Conservation (phyloP, 768 basidiomycete species). For the Russula dissimulans region DNA sequence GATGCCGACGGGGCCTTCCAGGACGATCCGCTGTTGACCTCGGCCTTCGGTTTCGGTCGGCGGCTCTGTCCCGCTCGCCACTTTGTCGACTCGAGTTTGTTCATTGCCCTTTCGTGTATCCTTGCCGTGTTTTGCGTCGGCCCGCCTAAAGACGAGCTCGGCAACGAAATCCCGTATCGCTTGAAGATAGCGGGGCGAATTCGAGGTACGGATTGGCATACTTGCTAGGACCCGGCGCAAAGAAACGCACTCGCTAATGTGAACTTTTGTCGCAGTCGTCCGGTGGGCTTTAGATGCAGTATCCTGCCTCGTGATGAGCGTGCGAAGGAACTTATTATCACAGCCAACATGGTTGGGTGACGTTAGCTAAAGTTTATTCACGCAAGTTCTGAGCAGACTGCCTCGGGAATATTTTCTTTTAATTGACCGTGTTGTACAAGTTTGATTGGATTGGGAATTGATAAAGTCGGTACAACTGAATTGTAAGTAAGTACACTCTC, state of each 20-base stretch:
- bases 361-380: too few species aligned
- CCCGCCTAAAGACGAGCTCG: not conserved
- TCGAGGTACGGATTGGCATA: not conserved
- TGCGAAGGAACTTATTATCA: slow-evolving; percentile 1
- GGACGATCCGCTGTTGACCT: slow-evolving; percentile 22
- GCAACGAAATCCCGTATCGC: not conserved
- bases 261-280: not conserved
- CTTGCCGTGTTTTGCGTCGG: not conserved
- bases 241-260: not conserved
- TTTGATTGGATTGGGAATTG: too few species aligned
- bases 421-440: too few species aligned
- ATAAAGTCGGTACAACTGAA: too few species aligned
- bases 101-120: slow-evolving; percentile 5
- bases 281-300: not conserved
- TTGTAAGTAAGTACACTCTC: too few species aligned
- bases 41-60: slow-evolving; percentile 21
- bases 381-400: too few species aligned
- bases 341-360: slow-evolving; percentile 3
- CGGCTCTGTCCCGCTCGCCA: slow-evolving; percentile 20
- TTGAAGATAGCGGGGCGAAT: not conserved
- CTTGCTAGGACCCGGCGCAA: not conserved
- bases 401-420: too few species aligned
- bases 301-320: not conserved
- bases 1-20: slow-evolving; percentile 23
- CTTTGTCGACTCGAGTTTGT: slow-evolving; percentile 18